Conservation (phyloP, 305 asterid genomes). For the Fraxinus paxiana region DNA sequence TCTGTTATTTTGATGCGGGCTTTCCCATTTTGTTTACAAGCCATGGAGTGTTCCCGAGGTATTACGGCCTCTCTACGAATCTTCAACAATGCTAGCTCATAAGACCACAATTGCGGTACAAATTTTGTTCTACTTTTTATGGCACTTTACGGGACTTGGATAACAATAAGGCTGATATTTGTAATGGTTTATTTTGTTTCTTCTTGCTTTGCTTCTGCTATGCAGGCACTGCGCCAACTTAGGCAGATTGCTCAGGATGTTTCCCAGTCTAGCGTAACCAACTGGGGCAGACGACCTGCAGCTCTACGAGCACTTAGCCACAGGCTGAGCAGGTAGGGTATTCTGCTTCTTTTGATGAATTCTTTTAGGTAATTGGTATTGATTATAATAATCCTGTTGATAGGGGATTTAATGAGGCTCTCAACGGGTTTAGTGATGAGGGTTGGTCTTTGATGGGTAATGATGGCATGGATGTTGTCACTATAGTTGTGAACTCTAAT, state of each 20-base stretch:
- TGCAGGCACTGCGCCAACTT: conserved; percentile 83
- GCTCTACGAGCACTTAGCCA: conserved; percentile 81
- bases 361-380: background rate
- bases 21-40: conserved; percentile 28
- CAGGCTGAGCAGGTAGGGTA: conserved; percentile 65
- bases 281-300: conserved; percentile 86
- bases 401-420: conserved; percentile 92
- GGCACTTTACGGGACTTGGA: background rate
- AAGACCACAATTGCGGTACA: conserved; percentile 76
- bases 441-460: conserved; percentile 75
- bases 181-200: background rate
- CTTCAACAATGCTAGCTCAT: conserved; percentile 76
- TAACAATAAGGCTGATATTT: background rate
- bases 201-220: background rate
- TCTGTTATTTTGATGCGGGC: background rate
- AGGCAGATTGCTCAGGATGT: conserved; percentile 79
- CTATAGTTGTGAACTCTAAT: conserved; percentile 72
- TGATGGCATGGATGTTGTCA: conserved; percentile 72
- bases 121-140: conserved; percentile 11
- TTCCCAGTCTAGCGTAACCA: conserved; percentile 57
- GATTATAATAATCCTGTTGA: background rate
- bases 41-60: conserved; percentile 87
- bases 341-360: background rate
- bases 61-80: conserved; percentile 79
- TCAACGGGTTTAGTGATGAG: conserved; percentile 67